Evolutionary conservation across 805 yeast species (phyloP).

Genomic region (Yamadazyma tumulicola): DNA sequence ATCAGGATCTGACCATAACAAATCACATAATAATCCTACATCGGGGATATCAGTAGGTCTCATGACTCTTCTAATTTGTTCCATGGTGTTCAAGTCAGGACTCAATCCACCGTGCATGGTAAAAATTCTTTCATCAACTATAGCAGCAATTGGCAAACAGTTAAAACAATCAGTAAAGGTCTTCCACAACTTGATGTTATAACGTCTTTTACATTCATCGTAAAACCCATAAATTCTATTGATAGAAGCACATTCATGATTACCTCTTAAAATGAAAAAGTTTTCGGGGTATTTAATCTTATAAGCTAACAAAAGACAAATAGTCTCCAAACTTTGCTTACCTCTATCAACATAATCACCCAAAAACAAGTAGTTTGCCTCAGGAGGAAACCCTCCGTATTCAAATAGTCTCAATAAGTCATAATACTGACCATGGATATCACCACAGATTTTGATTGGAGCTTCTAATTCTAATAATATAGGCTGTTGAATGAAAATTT

Average conservation of each 20-base stretch:
- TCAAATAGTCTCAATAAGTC: constrained; percentile 93
- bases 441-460: constrained; percentile 96
- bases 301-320: constrained; percentile 89
- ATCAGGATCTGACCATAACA: constrained; percentile 98
- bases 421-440: constrained; percentile 97
- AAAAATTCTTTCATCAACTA: constrained; percentile 95
- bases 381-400: constrained; percentile 99
- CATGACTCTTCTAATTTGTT: constrained; percentile 97
- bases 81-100: constrained; percentile 97
- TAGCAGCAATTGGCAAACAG: constrained; percentile 97
- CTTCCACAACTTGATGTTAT: constrained; percentile 97
- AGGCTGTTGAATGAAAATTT: constrained; percentile 96
- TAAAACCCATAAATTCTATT: constrained; percentile 97
- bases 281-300: constrained; percentile 98
- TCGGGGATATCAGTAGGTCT: constrained; percentile 99
- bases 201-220: constrained; percentile 98
- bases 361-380: constrained; percentile 89
- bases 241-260: constrained; percentile 97
- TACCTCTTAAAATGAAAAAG: constrained; percentile 94
- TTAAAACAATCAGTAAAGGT: constrained; percentile 98
- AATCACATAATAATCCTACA: constrained; percentile 92
- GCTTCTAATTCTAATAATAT: constrained; percentile 94
- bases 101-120: constrained; percentile 99
- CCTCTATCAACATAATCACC: constrained; percentile 99
- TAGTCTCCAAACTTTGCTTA: constrained; percentile 93